A percentile compares a stretch with the other conserved stretches of the same genome.
phyloP scores from a whole-genome alignment of 1,284 basidiomycete genomes.

The Boletus semigastroideus region DNA sequence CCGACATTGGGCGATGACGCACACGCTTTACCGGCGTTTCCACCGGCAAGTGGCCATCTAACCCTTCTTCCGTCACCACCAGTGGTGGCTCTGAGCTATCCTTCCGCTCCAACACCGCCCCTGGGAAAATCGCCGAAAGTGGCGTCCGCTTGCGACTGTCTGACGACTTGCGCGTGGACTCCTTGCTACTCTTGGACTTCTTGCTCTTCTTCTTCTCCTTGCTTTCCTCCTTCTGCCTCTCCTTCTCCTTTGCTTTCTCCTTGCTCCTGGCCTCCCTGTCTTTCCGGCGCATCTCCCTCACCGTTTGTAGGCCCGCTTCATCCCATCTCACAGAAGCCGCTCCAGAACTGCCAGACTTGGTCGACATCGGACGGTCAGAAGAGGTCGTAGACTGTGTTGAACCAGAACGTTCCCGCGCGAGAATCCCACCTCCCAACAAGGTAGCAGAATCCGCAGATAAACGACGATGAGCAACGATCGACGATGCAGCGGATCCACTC shows the following conservation, averaged over 20 bases:
- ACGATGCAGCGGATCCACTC: slow-evolving; percentile 43
- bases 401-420: slow-evolving; percentile 37
- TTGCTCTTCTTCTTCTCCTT: slow-evolving; percentile 9
- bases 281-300: slow-evolving; percentile 49
- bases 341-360: slow-evolving; percentile 50
- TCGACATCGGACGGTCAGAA: slow-evolving; percentile 58
- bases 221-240: slow-evolving; percentile 10
- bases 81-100: slow-evolving; percentile 3
- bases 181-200: not conserved
- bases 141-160: slow-evolving; percentile 50
- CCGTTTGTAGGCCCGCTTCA: slow-evolving; percentile 56
- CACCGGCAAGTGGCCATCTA: slow-evolving; percentile 7
- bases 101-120: slow-evolving; percentile 23
- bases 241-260: slow-evolving; percentile 15
- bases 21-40: slow-evolving; percentile 53
- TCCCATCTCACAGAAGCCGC: slow-evolving; percentile 60
- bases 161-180: slow-evolving; percentile 23
- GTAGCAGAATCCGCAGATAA: slow-evolving; percentile 48
- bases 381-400: slow-evolving; percentile 52
- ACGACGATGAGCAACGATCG: slow-evolving; percentile 31
- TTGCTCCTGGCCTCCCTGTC: slow-evolving; percentile 38
- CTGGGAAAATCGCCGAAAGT: slow-evolving; percentile 50
- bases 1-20: slow-evolving; percentile 59
- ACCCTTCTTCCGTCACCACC: too few species aligned
- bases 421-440: slow-evolving; percentile 28